phyloP scores from a whole-genome alignment of 2,329 filamentous ascomycete genomes.

The Xenosphaeropsis pyriputrescens region DNA sequence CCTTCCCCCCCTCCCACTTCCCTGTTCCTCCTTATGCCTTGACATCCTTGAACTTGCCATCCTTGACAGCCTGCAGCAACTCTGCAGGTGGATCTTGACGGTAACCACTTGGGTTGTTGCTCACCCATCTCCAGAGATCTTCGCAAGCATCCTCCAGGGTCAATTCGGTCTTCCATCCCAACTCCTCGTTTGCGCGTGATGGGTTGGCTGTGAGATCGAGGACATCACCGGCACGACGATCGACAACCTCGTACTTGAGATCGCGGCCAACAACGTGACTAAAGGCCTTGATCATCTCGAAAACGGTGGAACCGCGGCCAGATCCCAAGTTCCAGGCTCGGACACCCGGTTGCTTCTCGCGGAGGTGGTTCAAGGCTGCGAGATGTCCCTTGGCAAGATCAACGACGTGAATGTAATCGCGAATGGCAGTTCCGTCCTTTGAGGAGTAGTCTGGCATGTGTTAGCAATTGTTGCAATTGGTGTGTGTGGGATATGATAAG shows the following conservation, averaged over 20 bases:
- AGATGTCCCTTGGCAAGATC: conserved; percentile 80
- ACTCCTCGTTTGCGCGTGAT: conserved; percentile 70
- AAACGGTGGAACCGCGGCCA: conserved; percentile 86
- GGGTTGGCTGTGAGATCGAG: conserved; percentile 91
- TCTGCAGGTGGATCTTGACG: conserved; percentile 77
- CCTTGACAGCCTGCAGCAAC: conserved; percentile 52
- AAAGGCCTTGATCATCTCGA: conserved; percentile 96
- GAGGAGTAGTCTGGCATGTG: conserved; percentile 63
- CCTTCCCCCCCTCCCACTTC: no score
- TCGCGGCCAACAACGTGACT: conserved; percentile 72
- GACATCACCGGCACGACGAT: conserved; percentile 75
- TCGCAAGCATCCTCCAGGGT: conserved; percentile 87
- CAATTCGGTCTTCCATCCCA: conserved; percentile 82
- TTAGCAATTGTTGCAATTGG: conserved; percentile 10
- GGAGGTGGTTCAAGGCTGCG: conserved; percentile 79
- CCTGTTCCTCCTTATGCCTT: no score
- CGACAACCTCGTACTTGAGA: conserved; percentile 74
- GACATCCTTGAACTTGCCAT: conserved; percentile 2
- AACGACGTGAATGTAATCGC: conserved; percentile 95
- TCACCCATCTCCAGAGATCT: conserved; percentile 93
- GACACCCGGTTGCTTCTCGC: conserved; percentile 71
- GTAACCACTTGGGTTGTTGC: conserved; percentile 94
- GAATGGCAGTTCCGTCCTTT: conserved; percentile 82
- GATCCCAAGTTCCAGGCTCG: conserved; percentile 95
- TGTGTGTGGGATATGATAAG: no score